Evolutionary conservation across 169 alveolate species (phyloP).

Genomic region (Besnoitia besnoiti): DNA sequence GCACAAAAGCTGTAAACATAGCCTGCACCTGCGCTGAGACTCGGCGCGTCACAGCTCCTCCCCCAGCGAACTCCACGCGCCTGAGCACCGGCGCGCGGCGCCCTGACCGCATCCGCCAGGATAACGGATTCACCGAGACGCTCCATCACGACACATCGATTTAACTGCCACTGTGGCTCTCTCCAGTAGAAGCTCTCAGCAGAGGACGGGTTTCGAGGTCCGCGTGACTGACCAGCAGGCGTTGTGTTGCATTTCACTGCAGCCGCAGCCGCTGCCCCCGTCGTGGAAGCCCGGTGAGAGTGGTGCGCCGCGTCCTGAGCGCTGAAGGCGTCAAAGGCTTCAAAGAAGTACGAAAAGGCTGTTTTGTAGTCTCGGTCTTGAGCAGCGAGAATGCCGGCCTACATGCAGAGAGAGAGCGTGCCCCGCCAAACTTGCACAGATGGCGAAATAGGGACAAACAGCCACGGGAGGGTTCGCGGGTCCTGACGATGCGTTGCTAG

Average conservation of each 20-base stretch:
- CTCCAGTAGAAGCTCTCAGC: too few species aligned
- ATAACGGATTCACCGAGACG: too few species aligned
- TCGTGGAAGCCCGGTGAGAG: not conserved
- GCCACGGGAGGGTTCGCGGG: not conserved
- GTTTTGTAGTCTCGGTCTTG: constrained; percentile 89
- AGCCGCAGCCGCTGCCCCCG: not conserved
- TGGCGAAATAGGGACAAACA: not conserved
- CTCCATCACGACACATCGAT: too few species aligned
- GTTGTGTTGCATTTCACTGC: not conserved
- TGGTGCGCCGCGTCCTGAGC: constrained; percentile 79
- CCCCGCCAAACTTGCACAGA: not conserved
- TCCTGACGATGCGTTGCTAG: not conserved
- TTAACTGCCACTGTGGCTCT: too few species aligned
- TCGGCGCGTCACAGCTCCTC: too few species aligned
- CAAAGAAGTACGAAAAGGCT: constrained; percentile 96
- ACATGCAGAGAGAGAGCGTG: not conserved
- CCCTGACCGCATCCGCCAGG: too few species aligned
- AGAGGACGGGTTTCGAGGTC: too few species aligned
- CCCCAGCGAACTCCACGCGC: too few species aligned
- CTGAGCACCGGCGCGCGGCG: too few species aligned
- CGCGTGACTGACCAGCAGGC: not conserved
- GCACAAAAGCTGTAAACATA: too few species aligned
- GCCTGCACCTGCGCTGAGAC: too few species aligned
- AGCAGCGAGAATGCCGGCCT: constrained; percentile 65
- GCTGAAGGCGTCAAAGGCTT: constrained; percentile 93